Conservation (phyloP, 257 asterid species). For the Nicotiana tomentosiformis region DNA sequence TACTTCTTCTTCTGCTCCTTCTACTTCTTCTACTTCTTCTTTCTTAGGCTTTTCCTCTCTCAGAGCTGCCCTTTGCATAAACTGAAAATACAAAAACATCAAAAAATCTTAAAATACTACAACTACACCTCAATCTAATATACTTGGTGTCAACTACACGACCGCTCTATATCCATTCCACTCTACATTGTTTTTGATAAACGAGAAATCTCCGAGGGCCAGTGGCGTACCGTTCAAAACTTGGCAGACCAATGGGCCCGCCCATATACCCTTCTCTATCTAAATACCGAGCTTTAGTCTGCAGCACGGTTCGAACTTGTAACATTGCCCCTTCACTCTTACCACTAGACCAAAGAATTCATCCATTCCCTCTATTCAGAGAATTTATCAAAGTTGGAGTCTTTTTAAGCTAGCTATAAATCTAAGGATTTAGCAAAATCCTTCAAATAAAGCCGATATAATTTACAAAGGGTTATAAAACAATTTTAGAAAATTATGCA, state of each 20-base stretch:
- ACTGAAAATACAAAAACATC: slow-evolving; percentile 33
- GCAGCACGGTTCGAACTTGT: no score
- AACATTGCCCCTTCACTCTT: no score
- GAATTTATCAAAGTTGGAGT: neutral
- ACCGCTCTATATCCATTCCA: neutral
- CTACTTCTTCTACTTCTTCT: slow-evolving; percentile 34
- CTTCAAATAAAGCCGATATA: neutral
- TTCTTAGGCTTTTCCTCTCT: slow-evolving; percentile 52
- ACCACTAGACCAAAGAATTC: no score
- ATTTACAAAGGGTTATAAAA: neutral
- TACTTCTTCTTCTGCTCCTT: slow-evolving; percentile 33
- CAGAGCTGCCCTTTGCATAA: slow-evolving; percentile 84
- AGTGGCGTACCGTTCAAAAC: no score
- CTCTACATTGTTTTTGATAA: neutral
- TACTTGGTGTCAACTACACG: neutral
- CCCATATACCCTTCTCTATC: no score
- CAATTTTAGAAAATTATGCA: neutral
- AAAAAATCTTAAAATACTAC: neutral
- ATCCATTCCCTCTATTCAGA: neutral
- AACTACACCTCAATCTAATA: neutral
- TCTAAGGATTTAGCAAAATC: neutral
- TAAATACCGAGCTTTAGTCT: no score
- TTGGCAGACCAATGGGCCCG: no score
- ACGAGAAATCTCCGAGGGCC: no score
- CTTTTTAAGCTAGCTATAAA: neutral